Conservation (phyloP, 352 stramenopile species). For the Phytopythium ostracodes region DNA sequence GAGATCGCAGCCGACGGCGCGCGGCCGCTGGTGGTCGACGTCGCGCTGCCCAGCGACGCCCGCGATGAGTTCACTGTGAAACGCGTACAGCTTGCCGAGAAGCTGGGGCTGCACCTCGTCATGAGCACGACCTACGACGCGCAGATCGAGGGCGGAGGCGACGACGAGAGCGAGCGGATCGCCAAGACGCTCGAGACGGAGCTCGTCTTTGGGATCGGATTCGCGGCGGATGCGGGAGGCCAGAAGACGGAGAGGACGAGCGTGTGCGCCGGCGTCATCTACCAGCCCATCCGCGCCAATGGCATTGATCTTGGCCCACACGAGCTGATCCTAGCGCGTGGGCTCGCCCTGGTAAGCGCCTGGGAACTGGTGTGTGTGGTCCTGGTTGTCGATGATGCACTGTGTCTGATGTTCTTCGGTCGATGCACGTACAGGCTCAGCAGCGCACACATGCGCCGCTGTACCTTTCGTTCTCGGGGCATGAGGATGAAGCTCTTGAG, state of each 20-base stretch:
- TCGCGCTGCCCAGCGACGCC: slow-evolving; percentile 45
- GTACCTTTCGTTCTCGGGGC: slow-evolving; percentile 62
- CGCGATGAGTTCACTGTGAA: slow-evolving; percentile 31
- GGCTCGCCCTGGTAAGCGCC: slow-evolving; percentile 29
- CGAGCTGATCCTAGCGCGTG: slow-evolving; percentile 28
- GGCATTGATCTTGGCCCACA: slow-evolving; percentile 11
- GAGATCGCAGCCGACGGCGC: slow-evolving; percentile 4
- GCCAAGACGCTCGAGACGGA: slow-evolving; percentile 57
- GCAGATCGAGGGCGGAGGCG: slow-evolving; percentile 14
- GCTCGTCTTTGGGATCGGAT: slow-evolving; percentile 58
- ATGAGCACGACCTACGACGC: slow-evolving; percentile 52
- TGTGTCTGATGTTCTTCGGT: neutral
- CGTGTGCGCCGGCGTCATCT: slow-evolving; percentile 48
- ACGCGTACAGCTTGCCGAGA: slow-evolving; percentile 28
- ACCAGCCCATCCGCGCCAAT: slow-evolving; percentile 52
- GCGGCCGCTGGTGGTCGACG: slow-evolving; percentile 42
- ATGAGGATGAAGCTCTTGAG: slow-evolving; percentile 5
- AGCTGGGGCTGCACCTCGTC: slow-evolving; percentile 42
- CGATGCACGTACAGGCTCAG: slow-evolving; percentile 30
- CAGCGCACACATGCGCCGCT: slow-evolving; percentile 43
- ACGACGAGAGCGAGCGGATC: slow-evolving; percentile 40
- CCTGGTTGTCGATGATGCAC: neutral
- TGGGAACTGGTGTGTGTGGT: neutral
- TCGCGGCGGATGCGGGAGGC: neutral
- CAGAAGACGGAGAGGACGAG: slow-evolving; percentile 1